phyloP scores from a whole-genome alignment of 2,329 filamentous ascomycete species.

The Colletotrichum sidae region DNA sequence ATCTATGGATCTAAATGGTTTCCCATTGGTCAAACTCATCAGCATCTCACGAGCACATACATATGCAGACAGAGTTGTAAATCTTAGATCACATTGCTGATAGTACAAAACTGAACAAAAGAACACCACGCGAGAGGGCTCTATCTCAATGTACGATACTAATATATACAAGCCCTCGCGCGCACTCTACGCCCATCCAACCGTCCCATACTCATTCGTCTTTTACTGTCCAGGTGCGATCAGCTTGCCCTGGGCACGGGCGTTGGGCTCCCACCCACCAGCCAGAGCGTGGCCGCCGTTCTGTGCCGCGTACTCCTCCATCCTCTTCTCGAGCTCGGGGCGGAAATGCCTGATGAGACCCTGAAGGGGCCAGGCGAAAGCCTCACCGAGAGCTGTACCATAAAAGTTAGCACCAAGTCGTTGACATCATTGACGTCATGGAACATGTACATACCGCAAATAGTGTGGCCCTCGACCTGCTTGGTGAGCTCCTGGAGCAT shows the following conservation, averaged over 20 bases:
- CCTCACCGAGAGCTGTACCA: conserved; percentile 83
- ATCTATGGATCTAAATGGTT: too few species aligned
- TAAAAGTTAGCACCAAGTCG: conserved; percentile 41
- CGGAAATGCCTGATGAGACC: conserved; percentile 98
- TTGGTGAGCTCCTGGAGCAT: conserved; percentile 99
- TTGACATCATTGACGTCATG: conserved; percentile 16
- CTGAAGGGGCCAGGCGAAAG: conserved; percentile 98
- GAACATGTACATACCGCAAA: conserved; percentile 78
- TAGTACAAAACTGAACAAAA: conserved; percentile 22
- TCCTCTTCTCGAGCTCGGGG: conserved; percentile 92
- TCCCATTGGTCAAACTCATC: too few species aligned
- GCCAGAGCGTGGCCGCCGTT: conserved; percentile 78
- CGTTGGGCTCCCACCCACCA: conserved; percentile 86
- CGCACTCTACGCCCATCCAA: conserved; percentile 36
- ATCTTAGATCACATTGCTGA: background rate
- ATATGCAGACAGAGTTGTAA: too few species aligned
- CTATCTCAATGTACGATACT: conserved; percentile 39
- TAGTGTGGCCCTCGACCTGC: conserved; percentile 99
- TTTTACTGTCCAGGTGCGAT: conserved; percentile 90
- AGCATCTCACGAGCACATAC: too few species aligned
- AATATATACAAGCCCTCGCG: conserved; percentile 39
- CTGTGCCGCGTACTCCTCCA: conserved; percentile 81
- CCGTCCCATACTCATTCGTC: conserved; percentile 1
- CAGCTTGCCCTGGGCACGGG: conserved; percentile 82
- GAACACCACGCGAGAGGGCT: conserved; percentile 34